Percentiles rank a stretch among this genome's conserved stretches.
Evolutionary conservation across 2,329 filamentous ascomycete species (phyloP).

Genomic region (Fusarium luffae): DNA sequence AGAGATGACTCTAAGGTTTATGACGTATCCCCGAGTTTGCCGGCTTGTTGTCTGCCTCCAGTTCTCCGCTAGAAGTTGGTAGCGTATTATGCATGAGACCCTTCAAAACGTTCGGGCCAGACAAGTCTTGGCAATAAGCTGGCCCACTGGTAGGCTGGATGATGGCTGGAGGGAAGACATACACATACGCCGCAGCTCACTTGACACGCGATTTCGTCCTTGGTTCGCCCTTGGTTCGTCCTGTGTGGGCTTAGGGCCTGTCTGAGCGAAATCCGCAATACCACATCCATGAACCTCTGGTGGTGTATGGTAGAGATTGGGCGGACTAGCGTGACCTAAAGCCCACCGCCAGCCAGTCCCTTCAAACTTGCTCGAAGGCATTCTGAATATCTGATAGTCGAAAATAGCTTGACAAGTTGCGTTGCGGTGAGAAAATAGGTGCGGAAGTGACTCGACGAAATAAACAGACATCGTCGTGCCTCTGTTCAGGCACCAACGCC

Average conservation of each 20-base stretch:
- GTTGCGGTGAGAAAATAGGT: conserved; percentile 5
- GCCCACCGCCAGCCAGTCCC: conserved; percentile 18
- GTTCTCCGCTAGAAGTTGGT: conserved; percentile 18
- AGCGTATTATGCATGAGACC: conserved; percentile 18
- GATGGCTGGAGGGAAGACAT: conserved; percentile 41
- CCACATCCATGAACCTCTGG: conserved; percentile 40
- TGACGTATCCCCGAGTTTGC: conserved; percentile 25
- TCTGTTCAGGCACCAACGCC: conserved; percentile 39
- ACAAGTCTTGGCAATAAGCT: conserved; percentile 19
- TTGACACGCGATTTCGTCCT: conserved; percentile 46
- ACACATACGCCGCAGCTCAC: conserved; percentile 49
- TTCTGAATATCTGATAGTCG: neutral
- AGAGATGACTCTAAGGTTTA: conserved; percentile 1
- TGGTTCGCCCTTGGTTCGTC: conserved; percentile 34
- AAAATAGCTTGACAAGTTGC: neutral
- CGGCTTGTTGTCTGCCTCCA: conserved; percentile 16
- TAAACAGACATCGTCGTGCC: neutral
- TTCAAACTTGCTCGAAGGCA: neutral
- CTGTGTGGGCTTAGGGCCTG: conserved; percentile 39
- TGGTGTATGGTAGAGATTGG: conserved; percentile 36
- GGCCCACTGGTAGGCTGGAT: conserved; percentile 34
- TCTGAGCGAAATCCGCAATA: conserved; percentile 37
- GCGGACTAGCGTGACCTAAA: conserved; percentile 20
- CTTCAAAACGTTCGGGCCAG: conserved; percentile 17
- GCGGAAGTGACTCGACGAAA: conserved; percentile 5